Percentiles rank a stretch among this genome's conserved stretches.
These are phyloP conservation scores for Penicillium thymicola DNA, from an alignment of 2,329 filamentous ascomycete species.

Conservation along the genomic window DNA sequence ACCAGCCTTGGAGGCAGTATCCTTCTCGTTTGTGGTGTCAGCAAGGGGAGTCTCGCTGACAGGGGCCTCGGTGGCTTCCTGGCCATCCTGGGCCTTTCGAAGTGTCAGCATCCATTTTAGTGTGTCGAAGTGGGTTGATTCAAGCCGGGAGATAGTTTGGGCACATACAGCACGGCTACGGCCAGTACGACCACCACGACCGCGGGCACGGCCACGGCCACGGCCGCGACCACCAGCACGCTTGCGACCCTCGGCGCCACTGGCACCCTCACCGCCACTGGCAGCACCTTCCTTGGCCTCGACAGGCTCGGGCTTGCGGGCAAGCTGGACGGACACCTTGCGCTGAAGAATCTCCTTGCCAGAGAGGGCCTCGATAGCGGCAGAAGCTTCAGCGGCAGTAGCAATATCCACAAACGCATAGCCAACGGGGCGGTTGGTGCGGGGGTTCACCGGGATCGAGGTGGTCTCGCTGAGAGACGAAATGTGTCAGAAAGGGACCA, in stretches of 20 bases:
- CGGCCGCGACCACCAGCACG: constrained; percentile 61
- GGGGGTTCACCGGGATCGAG: constrained; percentile 98
- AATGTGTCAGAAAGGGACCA: constrained; percentile 36
- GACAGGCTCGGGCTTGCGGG: constrained; percentile 89
- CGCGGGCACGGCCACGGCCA: constrained; percentile 63
- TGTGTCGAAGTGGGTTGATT: not conserved
- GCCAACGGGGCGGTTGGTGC: constrained; percentile 95
- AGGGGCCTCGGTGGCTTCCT: constrained; percentile 32
- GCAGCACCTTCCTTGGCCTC: constrained; percentile 72
- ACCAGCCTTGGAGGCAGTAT: constrained; percentile 34
- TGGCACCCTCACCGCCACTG: constrained; percentile 70
- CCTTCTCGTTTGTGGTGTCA: constrained; percentile 54
- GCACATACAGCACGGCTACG: constrained; percentile 58
- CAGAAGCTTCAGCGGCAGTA: constrained; percentile 89
- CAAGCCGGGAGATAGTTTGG: not conserved
- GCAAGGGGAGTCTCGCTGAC: constrained; percentile 53
- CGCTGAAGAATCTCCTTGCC: constrained; percentile 97
- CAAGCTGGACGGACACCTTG: constrained; percentile 98
- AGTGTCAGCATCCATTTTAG: constrained; percentile 6
- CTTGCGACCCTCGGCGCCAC: constrained; percentile 62
- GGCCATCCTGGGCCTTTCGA: constrained; percentile 22
- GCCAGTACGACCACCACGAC: constrained; percentile 65
- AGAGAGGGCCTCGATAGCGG: constrained; percentile 91
- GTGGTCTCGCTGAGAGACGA: constrained; percentile 74
- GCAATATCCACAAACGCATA: constrained; percentile 99